Base-by-base conservation (phyloP, 345 rosid genomes). In the Arabidopsis thaliana region DNA sequence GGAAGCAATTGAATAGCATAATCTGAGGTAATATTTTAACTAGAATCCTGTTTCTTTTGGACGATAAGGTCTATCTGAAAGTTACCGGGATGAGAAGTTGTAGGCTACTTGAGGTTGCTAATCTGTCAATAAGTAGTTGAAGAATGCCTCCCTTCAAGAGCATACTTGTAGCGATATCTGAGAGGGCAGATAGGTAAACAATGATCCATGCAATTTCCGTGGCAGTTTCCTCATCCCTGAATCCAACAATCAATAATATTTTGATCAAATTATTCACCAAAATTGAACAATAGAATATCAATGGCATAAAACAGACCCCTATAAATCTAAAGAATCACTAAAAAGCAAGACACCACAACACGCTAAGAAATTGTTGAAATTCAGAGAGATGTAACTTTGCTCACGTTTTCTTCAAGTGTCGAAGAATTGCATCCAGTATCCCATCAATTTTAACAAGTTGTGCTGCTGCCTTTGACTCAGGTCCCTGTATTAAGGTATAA, bases 101-200 rank as follows among this genome's bases (percentile, higher is more conserved):
- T 86, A 92, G 82, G 83, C 89, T 88, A 64, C 77, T 81, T 75
- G 99, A 87, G 36, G 83, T 69, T 61, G 93, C 87, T 82, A 95
- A 86, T 85, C 90, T 87, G 79, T 95, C 89, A 28, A 93, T 87
- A 68, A 95, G 97, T 46, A 88, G 79, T 61, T 75, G 89, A 75
- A 90, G 84, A 75, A 80, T 86, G 82, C 86, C 88, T 53, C 85
- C 85, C 69, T 90, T 95, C 80, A 90, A 86, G 65, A 95, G 82
- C 82, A 89, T 42, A 80, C 78, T 78, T 57, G 97, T 85, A 51
- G 94, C 97, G 5, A 81, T 57, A 83, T 89, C 88, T 65, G 99
- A 95, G 50, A 92, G 98, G 42, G 99, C 98, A 25, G 99, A 95
- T 51, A 95, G 98, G 86, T 90, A 95, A 56, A 89, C 99, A 78